Base-by-base conservation (phyloP, 805 yeast species). In the Allodekkera sacchari region DNA sequence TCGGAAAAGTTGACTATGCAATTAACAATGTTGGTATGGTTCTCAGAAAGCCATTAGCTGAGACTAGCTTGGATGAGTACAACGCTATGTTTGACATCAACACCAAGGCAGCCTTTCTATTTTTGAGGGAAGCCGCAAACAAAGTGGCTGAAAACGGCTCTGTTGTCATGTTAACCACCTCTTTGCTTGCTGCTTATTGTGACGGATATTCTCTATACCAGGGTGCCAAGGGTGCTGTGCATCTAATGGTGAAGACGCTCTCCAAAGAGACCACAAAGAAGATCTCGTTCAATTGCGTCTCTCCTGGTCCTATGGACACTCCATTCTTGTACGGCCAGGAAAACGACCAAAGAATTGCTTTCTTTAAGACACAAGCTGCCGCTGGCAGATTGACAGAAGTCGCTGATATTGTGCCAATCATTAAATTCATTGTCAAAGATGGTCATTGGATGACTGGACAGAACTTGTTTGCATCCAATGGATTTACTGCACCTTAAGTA, bases 371-470 rank as follows among this genome's bases (percentile, higher is more conserved):
- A n/a, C 64, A 56, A 38, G 68, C 68, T 11, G 39, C 66, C 31
- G 59, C 59, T 24, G 57, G 63, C 28, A 62, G 78, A 55, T 61
- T 77, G 38, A 77, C 83, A 14, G 64, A 73, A 44, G 59, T 67
- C 34, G 56, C 56, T 26, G 84, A 77, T 44, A 76, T 77, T 48
- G 80, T 71, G 34, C 84, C 84, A 39, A 70, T 74, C 33, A 50
- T 77, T 36, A 55, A 68, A 39, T 74, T 77, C 51, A 60, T 77
- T 50, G 78, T 64, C 22, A 67, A 77, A 31, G 79, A 74, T 39
- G 83, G 83, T 36, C 64, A 63, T 45, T 77, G 83, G 83, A 68
- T 77, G 50, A 74, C 74, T 29, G 84, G 84, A 31, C 85, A 77
- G 55, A 76, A 80, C 41, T 58, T 77, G 33, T 77, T 62, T 42